Evolutionary conservation across 805 yeast species (phyloP).

Genomic region (Yamadazyma olivae): DNA sequence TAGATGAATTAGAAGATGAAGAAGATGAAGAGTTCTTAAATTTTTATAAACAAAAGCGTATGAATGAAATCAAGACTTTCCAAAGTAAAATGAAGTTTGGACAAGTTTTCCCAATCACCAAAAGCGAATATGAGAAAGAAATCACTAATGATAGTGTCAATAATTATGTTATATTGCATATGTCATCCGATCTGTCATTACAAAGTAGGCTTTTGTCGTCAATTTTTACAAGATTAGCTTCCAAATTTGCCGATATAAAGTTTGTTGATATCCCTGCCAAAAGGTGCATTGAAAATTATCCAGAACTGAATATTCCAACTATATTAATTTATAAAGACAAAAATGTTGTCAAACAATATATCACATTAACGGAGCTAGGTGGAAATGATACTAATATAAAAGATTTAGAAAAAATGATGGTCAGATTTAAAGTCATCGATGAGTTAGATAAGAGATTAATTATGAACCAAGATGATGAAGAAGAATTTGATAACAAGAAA

Average conservation of each 20-base stretch:
- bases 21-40: conserved; percentile 90
- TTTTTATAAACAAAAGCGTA: conserved; percentile 69
- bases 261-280: conserved; percentile 89
- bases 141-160: conserved; percentile 77
- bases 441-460: conserved; percentile 64
- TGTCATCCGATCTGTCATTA: conserved; percentile 62
- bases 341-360: conserved; percentile 73
- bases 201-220: conserved; percentile 73
- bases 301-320: conserved; percentile 89
- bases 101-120: conserved; percentile 68
- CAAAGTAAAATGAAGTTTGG: conserved; percentile 66
- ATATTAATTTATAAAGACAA: conserved; percentile 75
- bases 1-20: conserved; percentile 86
- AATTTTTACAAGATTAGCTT: conserved; percentile 56
- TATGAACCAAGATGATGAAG: conserved; percentile 56
- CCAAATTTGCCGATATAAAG: conserved; percentile 74
- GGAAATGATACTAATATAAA: conserved; percentile 70
- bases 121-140: conserved; percentile 84
- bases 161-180: conserved; percentile 70
- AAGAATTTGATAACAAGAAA: conserved; percentile 51
- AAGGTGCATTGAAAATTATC: conserved; percentile 90
- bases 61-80: conserved; percentile 67
- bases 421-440: conserved; percentile 62
- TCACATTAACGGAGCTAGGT: conserved; percentile 78
- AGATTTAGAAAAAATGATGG: conserved; percentile 74